Evolutionary conservation across 1,284 basidiomycete species (phyloP), one percentile per base, ranked within the genome.

Genomic region (Leccinum laetum): DNA sequence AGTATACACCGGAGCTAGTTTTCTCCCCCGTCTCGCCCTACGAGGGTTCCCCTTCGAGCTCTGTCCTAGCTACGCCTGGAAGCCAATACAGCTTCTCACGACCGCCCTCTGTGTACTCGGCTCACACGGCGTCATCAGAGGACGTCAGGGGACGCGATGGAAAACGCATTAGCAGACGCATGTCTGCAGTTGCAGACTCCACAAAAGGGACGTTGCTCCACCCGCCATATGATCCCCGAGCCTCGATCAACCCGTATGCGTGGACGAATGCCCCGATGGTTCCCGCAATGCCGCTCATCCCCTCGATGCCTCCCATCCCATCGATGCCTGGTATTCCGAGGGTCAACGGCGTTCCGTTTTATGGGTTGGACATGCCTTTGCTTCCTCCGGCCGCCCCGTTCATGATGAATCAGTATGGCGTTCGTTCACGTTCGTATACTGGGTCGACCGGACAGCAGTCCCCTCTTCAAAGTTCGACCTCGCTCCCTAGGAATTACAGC

Each of bases 361-460:
- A 77, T 64, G 76, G 75, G 68, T 74, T 82, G 74, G 83, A 86
- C 60, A 85, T 86, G 83, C 88, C 90, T 11, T 79, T 92, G 11
- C 80, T 92, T 41, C 90, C 90, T n/a, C 90, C 90, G 2, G 81
- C 85, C 1, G 84, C 90, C 32, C 89, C 90, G 14, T 92, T 92
- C 76, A 91, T 92, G 88, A 82, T 88, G 78, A 85, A 85, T 67
- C 82, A 86, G 61, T 79, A 77, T 52, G 78, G 79, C n/a, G 24
- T 58, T 29, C 77, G 73, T 41, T 65, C 69, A 35, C 69, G 69
- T 35, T 71, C 69, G 58, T 70, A 66, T 44, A 67, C 61, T 24
- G 71, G 68, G 13, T 69, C 62, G 10, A 41, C 65, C 18, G 75
- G 70, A 32, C 76, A 74, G 11, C 64, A 64, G 1, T 70, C 71